A percentile compares a stretch with the other conserved stretches of the same genome.
Conservation (phyloP, 1,284 basidiomycete genomes). For the Stygiomarasmius scandens region DNA sequence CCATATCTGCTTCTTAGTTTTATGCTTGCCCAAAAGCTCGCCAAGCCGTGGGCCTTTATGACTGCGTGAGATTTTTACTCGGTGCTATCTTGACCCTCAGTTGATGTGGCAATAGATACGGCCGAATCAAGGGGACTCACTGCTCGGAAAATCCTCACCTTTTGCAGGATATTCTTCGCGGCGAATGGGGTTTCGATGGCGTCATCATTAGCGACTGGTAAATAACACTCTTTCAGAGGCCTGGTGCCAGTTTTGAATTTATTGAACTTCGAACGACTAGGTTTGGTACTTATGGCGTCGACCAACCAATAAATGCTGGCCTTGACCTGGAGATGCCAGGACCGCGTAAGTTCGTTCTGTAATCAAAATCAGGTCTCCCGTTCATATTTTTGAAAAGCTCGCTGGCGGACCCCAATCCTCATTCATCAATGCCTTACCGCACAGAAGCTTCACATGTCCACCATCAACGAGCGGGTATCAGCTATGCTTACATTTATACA, state of each 20-base stretch:
- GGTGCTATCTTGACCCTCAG: neutral
- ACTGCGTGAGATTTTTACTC: constrained; percentile 44
- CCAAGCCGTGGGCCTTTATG: constrained; percentile 66
- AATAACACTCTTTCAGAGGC: no score
- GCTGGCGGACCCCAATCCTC: constrained; percentile 61
- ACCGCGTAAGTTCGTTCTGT: constrained; percentile 1
- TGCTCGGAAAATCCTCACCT: constrained; percentile 61
- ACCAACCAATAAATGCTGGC: constrained; percentile 17
- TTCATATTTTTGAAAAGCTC: constrained; percentile 60
- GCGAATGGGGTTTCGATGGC: constrained; percentile 71
- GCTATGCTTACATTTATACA: constrained; percentile 62
- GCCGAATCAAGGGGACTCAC: constrained; percentile 63
- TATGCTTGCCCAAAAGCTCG: constrained; percentile 65
- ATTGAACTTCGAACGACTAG: constrained; percentile 31
- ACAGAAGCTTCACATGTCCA: constrained; percentile 54
- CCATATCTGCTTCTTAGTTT: constrained; percentile 42
- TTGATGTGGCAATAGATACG: constrained; percentile 47
- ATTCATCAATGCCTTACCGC: constrained; percentile 58
- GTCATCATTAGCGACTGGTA: constrained; percentile 71
- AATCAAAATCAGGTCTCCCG: constrained; percentile 23
- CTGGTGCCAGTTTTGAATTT: neutral
- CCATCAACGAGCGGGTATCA: constrained; percentile 59
- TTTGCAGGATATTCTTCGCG: constrained; percentile 59
- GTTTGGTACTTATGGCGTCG: constrained; percentile 35
- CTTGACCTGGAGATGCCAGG: constrained; percentile 21